Conservation (phyloP, 2,329 filamentous ascomycete species). For the Akanthomyces uredinophilus region DNA sequence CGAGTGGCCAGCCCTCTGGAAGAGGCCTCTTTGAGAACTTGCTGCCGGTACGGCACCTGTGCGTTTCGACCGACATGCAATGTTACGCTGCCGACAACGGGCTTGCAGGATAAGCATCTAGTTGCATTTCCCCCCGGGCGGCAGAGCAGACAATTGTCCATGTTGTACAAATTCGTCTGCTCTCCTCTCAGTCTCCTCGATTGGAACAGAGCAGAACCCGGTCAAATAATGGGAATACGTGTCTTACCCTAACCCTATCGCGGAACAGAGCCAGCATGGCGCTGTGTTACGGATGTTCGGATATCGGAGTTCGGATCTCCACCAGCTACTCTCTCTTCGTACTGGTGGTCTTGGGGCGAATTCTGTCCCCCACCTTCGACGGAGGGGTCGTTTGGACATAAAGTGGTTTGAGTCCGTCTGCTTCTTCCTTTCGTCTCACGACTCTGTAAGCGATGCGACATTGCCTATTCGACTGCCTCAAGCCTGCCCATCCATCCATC, state of each 20-base stretch:
- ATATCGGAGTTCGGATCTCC: slow-evolving; percentile 10
- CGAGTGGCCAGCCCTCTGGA: background rate
- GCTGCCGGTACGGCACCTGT: too few species aligned
- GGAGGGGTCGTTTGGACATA: slow-evolving; percentile 22
- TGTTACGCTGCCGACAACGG: background rate
- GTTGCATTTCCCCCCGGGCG: too few species aligned
- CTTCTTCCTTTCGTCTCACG: background rate
- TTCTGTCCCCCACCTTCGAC: slow-evolving; percentile 14
- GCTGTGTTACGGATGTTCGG: slow-evolving; percentile 3
- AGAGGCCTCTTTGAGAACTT: too few species aligned
- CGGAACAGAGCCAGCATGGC: background rate
- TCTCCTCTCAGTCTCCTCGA: too few species aligned
- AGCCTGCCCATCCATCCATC: background rate
- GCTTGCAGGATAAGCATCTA: background rate
- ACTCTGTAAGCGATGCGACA: background rate
- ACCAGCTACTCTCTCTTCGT: too few species aligned
- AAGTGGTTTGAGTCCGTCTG: slow-evolving; percentile 12
- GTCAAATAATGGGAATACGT: too few species aligned
- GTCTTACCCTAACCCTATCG: too few species aligned
- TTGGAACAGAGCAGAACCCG: background rate
- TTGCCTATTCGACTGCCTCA: background rate
- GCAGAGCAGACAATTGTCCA: too few species aligned
- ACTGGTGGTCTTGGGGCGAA: background rate
- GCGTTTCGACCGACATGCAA: background rate
- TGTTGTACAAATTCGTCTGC: too few species aligned